phyloP scores from a whole-genome alignment of 2,329 filamentous ascomycete species.

The Anthostomella pinea region DNA sequence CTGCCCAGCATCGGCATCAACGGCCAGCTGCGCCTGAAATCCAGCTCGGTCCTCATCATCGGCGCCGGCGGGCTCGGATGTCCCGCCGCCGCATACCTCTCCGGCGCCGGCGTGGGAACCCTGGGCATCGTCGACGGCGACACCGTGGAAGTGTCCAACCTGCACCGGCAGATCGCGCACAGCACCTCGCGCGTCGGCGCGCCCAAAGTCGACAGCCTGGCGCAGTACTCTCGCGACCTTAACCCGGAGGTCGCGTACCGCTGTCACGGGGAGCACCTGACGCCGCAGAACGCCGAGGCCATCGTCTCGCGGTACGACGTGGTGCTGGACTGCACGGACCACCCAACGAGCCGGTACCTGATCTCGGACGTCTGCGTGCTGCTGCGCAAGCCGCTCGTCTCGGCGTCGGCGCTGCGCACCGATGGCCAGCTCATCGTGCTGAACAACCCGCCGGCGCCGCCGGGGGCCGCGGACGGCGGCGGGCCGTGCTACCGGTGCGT shows the following conservation, averaged over 20 bases:
- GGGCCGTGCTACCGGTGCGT: conserved; percentile 93
- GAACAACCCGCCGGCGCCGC: conserved; percentile 69
- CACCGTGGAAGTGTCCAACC: conserved; percentile 80
- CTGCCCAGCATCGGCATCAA: conserved; percentile 75
- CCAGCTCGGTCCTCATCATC: conserved; percentile 72
- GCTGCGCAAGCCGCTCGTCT: conserved; percentile 75
- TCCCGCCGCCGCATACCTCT: conserved; percentile 88
- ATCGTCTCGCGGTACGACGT: conserved; percentile 74
- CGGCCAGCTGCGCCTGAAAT: conserved; percentile 72
- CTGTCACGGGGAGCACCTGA: conserved; percentile 62
- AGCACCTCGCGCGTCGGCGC: conserved; percentile 66
- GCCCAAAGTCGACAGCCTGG: conserved; percentile 77
- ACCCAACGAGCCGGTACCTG: conserved; percentile 85
- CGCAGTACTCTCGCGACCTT: conserved; percentile 53
- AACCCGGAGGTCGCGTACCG: conserved; percentile 70
- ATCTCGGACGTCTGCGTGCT: conserved; percentile 88
- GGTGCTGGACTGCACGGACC: conserved; percentile 93
- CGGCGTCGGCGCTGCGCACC: conserved; percentile 82
- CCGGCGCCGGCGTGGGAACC: conserved; percentile 80
- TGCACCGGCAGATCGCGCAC: conserved; percentile 90
- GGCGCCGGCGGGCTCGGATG: conserved; percentile 89
- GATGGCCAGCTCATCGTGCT: conserved; percentile 89
- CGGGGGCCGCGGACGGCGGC: conserved; percentile 57
- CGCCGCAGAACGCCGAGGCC: conserved; percentile 62
- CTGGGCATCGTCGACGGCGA: conserved; percentile 87